A percentile compares a stretch with the other conserved stretches of the same genome.
Evolutionary conservation across 2,329 filamentous ascomycete genomes (phyloP).

Genomic region (Botryotinia convoluta): DNA sequence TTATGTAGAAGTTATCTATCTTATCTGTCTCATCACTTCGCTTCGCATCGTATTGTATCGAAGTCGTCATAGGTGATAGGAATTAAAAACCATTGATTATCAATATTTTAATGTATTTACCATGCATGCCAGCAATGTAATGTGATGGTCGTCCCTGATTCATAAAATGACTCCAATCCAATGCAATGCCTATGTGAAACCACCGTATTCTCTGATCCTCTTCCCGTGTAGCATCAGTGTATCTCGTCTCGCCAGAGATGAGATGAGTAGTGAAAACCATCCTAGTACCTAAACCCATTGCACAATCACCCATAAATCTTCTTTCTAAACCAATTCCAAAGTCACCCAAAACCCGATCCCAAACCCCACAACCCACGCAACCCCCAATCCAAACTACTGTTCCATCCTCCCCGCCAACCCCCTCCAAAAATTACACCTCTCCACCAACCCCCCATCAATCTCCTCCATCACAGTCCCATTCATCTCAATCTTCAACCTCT

Average conservation of each 20-base stretch:
- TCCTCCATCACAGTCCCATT: conserved; percentile 14
- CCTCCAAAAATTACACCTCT: conserved; percentile 1
- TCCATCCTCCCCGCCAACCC: not conserved
- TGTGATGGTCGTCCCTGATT: not conserved
- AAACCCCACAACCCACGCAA: not conserved
- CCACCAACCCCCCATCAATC: not conserved
- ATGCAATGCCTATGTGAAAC: not conserved
- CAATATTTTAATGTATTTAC: not conserved
- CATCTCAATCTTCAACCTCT: conserved; percentile 33
- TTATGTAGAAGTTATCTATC: not conserved
- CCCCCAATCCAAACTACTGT: not conserved
- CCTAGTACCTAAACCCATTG: not conserved
- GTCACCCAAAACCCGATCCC: not conserved
- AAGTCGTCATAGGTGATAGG: not conserved
- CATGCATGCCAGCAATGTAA: not conserved
- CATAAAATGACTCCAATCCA: not conserved
- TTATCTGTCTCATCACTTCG: not conserved
- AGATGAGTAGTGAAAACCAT: not conserved
- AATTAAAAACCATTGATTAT: not conserved
- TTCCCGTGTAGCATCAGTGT: not conserved
- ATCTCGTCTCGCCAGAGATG: no score
- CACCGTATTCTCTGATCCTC: not conserved
- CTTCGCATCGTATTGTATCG: not conserved
- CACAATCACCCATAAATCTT: not conserved
- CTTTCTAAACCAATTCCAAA: not conserved